Percentiles rank a stretch among this genome's conserved stretches.
Evolutionary conservation across 2,329 filamentous ascomycete species (phyloP).

Genomic region (Saccharata proteae): DNA sequence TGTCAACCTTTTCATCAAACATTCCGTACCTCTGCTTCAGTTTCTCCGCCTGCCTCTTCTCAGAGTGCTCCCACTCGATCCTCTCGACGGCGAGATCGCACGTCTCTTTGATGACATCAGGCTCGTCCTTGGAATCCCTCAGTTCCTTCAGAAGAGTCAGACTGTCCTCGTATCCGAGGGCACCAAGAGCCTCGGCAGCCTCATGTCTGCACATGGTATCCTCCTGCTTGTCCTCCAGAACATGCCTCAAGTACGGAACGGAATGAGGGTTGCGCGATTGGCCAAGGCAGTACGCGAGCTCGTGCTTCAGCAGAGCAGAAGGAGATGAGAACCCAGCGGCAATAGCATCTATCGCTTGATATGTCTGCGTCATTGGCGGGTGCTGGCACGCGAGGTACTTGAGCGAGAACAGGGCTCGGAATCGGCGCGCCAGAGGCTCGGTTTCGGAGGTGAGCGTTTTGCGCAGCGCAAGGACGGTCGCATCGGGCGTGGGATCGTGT

Average conservation of each 20-base stretch:
- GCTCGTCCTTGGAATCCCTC: slow-evolving; percentile 63
- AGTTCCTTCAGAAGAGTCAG: slow-evolving; percentile 61
- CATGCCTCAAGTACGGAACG: slow-evolving; percentile 57
- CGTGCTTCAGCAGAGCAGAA: slow-evolving; percentile 88
- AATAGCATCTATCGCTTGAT: slow-evolving; percentile 65
- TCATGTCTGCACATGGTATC: slow-evolving; percentile 95
- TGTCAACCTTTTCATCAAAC: not conserved
- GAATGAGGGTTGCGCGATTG: slow-evolving; percentile 73
- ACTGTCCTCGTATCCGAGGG: slow-evolving; percentile 63
- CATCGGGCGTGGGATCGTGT: slow-evolving; percentile 13
- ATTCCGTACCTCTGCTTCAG: slow-evolving; percentile 61
- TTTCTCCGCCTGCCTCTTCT: slow-evolving; percentile 55
- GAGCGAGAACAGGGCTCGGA: slow-evolving; percentile 92
- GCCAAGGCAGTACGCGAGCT: slow-evolving; percentile 91
- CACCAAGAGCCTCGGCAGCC: slow-evolving; percentile 87
- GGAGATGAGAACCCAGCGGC: slow-evolving; percentile 74
- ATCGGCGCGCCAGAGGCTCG: slow-evolving; percentile 74
- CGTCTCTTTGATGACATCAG: slow-evolving; percentile 78
- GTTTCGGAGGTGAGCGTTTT: slow-evolving; percentile 68
- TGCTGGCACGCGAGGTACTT: slow-evolving; percentile 75
- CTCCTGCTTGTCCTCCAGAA: slow-evolving; percentile 67
- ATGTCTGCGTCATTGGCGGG: slow-evolving; percentile 43
- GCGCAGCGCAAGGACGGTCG: slow-evolving; percentile 53
- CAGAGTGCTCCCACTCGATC: slow-evolving; percentile 74
- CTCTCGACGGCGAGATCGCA: slow-evolving; percentile 94